Evolutionary conservation across 2,329 filamentous ascomycete species (phyloP).

Genomic region (Diaporthe sp.): DNA sequence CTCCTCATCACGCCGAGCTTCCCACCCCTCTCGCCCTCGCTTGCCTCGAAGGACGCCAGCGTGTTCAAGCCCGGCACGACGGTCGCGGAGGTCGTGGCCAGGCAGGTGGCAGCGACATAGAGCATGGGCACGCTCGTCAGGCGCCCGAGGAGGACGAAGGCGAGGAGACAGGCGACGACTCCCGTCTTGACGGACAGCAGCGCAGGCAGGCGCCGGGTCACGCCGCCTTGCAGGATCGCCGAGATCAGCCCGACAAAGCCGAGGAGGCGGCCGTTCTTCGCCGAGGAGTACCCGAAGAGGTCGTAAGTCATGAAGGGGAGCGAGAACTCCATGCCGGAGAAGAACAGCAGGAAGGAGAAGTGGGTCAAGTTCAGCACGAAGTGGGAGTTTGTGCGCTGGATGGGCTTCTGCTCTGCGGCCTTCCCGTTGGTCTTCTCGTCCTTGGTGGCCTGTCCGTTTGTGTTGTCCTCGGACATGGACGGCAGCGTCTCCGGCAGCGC

Average conservation of each 20-base stretch:
- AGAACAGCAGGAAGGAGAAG: constrained; percentile 93
- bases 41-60: constrained; percentile 89
- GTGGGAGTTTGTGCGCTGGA: constrained; percentile 83
- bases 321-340: constrained; percentile 96
- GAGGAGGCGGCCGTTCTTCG: constrained; percentile 85
- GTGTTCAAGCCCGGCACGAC: constrained; percentile 96
- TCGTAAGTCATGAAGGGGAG: constrained; percentile 98
- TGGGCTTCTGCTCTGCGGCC: constrained; percentile 43
- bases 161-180: constrained; percentile 79
- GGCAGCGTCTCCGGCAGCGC: constrained; percentile 90
- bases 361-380: constrained; percentile 86
- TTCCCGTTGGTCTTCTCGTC: constrained; percentile 42
- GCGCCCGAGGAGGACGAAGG: constrained; percentile 83
- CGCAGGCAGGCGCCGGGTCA: constrained; percentile 87
- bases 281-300: constrained; percentile 84
- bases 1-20: constrained; percentile 87
- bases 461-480: constrained; percentile 55
- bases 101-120: constrained; percentile 84
- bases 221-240: constrained; percentile 91
- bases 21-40: constrained; percentile 82
- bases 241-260: constrained; percentile 93
- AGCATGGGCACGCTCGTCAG: constrained; percentile 77
- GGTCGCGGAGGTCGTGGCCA: constrained; percentile 92
- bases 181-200: constrained; percentile 84
- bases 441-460: constrained; percentile 43